Base-by-base conservation (phyloP, 2,329 filamentous ascomycete genomes). In the Fonsecaea multimorphosa region DNA sequence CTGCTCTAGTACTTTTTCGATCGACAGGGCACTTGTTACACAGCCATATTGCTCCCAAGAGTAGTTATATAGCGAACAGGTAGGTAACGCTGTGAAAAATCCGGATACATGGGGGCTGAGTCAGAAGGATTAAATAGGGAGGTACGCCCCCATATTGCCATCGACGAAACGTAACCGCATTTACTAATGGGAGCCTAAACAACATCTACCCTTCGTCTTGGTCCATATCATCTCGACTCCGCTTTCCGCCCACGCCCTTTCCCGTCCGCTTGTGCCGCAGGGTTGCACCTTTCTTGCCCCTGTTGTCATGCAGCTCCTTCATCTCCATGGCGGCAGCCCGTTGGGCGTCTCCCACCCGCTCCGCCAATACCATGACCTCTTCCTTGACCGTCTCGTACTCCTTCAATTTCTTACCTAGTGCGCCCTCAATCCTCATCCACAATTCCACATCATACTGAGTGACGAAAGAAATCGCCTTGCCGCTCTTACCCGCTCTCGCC, bases 401-500 rank as follows among this genome's bases (percentile, higher is more conserved):
- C 0, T 83, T 78, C 63, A 95, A 81, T 79, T 93, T 88, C 80
- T 90, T 90, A 6, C 91, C 91, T 12, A 97, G 81, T 0, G 92
- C 91, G 5, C 87, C 87, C 78, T 97, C 93, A 58, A 96, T 96
- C 22, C 92, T 83, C 73, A 89, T 80, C 78, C 87, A 96, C 38
- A 95, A 85, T 76, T 93, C 91, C 1, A 93, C 81, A 73, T 96
- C 93, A 72, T 96, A 96, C 77, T 97, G 93, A 0, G 91, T 96
- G 4, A 95, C 89, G 3, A 97, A 78, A 58, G 84, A 91, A 54
- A 97, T 85, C 8, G 93, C 92, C 61, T 91, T 86, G 57, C 93
- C 93, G 1, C 89, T 90, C 76, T 93, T 93, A 22, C 93, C 93
- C 0, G 92, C 92, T 76, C 92, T 86, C 0, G 92, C 93, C 0